phyloP scores from a whole-genome alignment of 2,329 filamentous ascomycete genomes.

The Penicillium verrucosum region DNA sequence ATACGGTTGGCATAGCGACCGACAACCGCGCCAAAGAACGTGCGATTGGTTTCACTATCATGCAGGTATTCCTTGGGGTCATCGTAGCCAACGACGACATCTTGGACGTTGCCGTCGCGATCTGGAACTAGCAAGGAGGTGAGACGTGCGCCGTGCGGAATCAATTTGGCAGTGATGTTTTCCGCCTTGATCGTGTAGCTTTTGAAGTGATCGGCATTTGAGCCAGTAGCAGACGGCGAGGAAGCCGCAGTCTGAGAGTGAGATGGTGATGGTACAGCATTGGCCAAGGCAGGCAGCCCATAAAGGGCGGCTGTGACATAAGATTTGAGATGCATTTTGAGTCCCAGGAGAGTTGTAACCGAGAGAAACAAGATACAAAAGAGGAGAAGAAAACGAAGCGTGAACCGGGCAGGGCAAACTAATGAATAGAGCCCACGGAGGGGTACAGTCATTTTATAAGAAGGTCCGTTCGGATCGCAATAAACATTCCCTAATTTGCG shows the following conservation, averaged over 20 bases:
- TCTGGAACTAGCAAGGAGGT: constrained; percentile 51
- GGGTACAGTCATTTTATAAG: constrained; percentile 24
- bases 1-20: constrained; percentile 56
- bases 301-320: constrained; percentile 34
- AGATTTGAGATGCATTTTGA: constrained; percentile 38
- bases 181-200: constrained; percentile 46
- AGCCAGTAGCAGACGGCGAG: constrained; percentile 12
- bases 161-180: constrained; percentile 49
- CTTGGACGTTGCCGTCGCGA: constrained; percentile 48
- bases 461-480: constrained; percentile 14
- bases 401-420: constrained; percentile 29
- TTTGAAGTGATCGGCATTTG: constrained; percentile 34
- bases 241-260: constrained; percentile 4
- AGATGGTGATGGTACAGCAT: constrained; percentile 16
- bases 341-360: constrained; percentile 26
- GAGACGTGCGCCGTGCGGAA: constrained; percentile 48
- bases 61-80: constrained; percentile 43
- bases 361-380: constrained; percentile 32
- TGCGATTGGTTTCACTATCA: constrained; percentile 48
- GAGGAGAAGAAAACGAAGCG: constrained; percentile 27
- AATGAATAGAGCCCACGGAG: constrained; percentile 28
- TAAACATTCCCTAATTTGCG: constrained; percentile 15
- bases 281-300: constrained; percentile 31
- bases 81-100: constrained; percentile 52
- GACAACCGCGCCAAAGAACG: constrained; percentile 48